Conservation (phyloP, 2,329 filamentous ascomycete species). For the Scedosporium apiospermum region DNA sequence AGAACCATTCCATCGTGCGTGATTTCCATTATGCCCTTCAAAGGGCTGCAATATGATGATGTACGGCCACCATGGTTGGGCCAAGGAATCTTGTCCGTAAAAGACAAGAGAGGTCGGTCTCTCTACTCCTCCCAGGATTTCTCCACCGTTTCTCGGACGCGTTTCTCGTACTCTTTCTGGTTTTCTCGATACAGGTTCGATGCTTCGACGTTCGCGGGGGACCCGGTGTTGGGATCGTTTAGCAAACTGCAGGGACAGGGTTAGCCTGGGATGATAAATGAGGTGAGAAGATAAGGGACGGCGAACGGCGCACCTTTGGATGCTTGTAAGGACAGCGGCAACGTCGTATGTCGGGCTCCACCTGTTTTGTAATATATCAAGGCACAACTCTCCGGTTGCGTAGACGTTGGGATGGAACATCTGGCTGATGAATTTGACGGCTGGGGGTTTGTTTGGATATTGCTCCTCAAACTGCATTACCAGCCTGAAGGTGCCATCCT, state of each 20-base stretch:
- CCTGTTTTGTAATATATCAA: constrained; percentile 94
- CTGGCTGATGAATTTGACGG: constrained; percentile 95
- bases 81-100: background rate
- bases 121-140: constrained; percentile 94
- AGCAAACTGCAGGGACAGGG: constrained; percentile 53
- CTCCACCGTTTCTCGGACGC: constrained; percentile 92
- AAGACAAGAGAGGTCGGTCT: background rate
- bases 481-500: constrained; percentile 93
- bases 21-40: background rate
- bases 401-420: constrained; percentile 99
- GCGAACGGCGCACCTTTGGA: constrained; percentile 65
- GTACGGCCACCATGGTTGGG: background rate
- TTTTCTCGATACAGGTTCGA: constrained; percentile 99
- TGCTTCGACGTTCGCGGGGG: constrained; percentile 93
- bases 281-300: background rate
- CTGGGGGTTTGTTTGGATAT: constrained; percentile 95
- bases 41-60: background rate
- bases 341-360: constrained; percentile 99
- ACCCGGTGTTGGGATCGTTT: constrained; percentile 98
- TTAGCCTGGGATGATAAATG: constrained; percentile 16
- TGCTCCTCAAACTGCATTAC: constrained; percentile 99
- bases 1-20: background rate
- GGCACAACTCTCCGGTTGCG: constrained; percentile 86
- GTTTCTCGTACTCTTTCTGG: constrained; percentile 89
- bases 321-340: constrained; percentile 90